These are phyloP conservation scores for Fusarium acutatum DNA, from an alignment of 2,329 filamentous ascomycete genomes.

Conservation along the genomic window DNA sequence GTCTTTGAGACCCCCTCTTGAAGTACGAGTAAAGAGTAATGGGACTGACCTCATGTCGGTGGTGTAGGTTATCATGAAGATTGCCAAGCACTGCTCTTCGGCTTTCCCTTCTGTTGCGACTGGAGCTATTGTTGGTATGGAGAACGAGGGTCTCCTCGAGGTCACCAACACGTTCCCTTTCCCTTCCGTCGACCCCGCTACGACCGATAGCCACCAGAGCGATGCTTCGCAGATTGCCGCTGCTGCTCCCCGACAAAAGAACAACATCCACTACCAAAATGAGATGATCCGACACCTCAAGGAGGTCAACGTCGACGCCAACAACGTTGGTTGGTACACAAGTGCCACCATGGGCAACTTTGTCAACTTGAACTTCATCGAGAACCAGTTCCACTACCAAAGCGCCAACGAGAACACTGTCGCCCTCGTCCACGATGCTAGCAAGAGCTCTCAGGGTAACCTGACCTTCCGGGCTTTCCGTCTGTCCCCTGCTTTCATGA, in stretches of 20 bases:
- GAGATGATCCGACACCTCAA: slow-evolving; percentile 98
- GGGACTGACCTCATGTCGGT: slow-evolving; percentile 30
- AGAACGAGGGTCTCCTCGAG: slow-evolving; percentile 81
- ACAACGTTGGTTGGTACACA: slow-evolving; percentile 98
- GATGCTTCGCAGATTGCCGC: slow-evolving; percentile 80
- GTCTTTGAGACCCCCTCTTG: slow-evolving; percentile 32
- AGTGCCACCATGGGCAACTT: slow-evolving; percentile 99
- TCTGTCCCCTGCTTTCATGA: slow-evolving; percentile 86
- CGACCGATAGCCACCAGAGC: slow-evolving; percentile 77
- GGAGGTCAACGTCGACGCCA: slow-evolving; percentile 98
- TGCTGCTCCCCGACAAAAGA: slow-evolving; percentile 90
- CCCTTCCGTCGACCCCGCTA: slow-evolving; percentile 78
- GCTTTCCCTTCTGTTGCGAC: slow-evolving; percentile 90
- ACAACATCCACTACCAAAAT: slow-evolving; percentile 86
- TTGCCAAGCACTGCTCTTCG: slow-evolving; percentile 92
- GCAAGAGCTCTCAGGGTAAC: slow-evolving; percentile 90
- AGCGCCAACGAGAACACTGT: slow-evolving; percentile 91
- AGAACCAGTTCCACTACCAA: slow-evolving; percentile 98
- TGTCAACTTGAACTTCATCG: slow-evolving; percentile 91
- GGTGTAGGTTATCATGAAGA: slow-evolving; percentile 89
- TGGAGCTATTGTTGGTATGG: slow-evolving; percentile 93
- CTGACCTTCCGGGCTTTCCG: slow-evolving; percentile 91
- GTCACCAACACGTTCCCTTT: slow-evolving; percentile 96
- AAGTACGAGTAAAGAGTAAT: slow-evolving; percentile 28
- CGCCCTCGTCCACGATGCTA: slow-evolving; percentile 93